Evolutionary conservation across 108 stramenopile genomes (phyloP), one percentile per base, ranked within the genome.

Genomic region (Conticribra guillardii): DNA sequence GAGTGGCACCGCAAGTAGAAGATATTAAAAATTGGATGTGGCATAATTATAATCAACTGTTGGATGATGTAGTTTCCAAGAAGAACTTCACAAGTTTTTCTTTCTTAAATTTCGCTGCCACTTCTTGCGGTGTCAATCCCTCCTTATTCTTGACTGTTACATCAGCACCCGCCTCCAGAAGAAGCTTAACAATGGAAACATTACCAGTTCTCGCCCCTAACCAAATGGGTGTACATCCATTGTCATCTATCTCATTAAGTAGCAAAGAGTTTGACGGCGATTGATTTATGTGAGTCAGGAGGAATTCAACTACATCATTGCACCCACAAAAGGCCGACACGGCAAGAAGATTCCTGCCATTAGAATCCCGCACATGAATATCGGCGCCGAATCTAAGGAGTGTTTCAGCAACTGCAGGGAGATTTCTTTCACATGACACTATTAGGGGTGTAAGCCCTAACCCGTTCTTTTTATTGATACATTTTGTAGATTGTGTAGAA

Each of bases 311-410:
- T 16, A 80, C 79, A 68, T 84, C 83, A 9, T 54, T 50, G 41
- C 76, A 76, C 15, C 83, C 83, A 49, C 83, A 84, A 62, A 84
- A 84, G 17, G 80, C 60, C 3, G 83, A 79, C 27, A 84, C 70
- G 0, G 80, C 63, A 30, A 84, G 34, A 8, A 71, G 47, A 52
- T 45, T 49, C 29, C 71, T 69, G 21, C 59, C 80, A 21, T 67
- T 73, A 9, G 30, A 14, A 50, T 84, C 83, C 21, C 57, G 28
- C 17, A 33, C 55, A 5, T 15, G 11, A 0, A 48, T 22, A 51
- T 73, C 60, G 0, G 63, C 74, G 9, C 65, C 74, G 26, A 41
- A 44, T 28, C 50, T 26, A 4, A 81, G 24, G 26, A 84, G 57
- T 41, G 54, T 17, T 11, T 73, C 49, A 4, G 60, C 78, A 24